Conservation (phyloP, 768 basidiomycete species). For the Leucocoprinus sp. region DNA sequence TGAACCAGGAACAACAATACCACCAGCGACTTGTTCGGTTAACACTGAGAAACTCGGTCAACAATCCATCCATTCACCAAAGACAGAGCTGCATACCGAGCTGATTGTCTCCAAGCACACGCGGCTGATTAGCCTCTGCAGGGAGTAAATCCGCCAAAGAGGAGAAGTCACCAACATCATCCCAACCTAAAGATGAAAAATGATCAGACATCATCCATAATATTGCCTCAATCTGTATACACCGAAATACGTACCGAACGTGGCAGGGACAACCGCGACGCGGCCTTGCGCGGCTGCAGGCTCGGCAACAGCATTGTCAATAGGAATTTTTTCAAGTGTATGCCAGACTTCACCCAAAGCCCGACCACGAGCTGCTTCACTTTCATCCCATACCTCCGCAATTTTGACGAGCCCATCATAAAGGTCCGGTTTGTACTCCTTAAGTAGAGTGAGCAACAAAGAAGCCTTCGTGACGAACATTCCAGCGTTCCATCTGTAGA, state of each 20-base stretch:
- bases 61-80: not conserved
- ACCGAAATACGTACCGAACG: conserved; percentile 55
- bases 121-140: conserved; percentile 78
- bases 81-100: conserved; percentile 41
- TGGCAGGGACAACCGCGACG: conserved; percentile 84
- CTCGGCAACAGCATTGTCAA: conserved; percentile 84
- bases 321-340: conserved; percentile 74
- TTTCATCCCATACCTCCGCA: conserved; percentile 61
- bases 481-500: conserved; percentile 87
- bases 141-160: conserved; percentile 80
- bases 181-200: conserved; percentile 61
- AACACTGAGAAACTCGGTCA: conserved; percentile 42
- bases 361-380: conserved; percentile 40
- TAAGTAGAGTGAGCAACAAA: conserved; percentile 60
- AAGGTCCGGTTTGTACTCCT: conserved; percentile 69
- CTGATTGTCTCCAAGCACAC: conserved; percentile 68
- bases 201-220: conserved; percentile 1
- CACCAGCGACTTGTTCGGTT: conserved; percentile 86
- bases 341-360: conserved; percentile 69
- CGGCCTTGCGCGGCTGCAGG: conserved; percentile 72
- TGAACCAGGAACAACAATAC: conserved; percentile 81
- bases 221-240: not conserved
- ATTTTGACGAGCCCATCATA: conserved; percentile 59
- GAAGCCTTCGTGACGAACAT: conserved; percentile 89
- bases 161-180: conserved; percentile 88